phyloP scores from a whole-genome alignment of 2,329 filamentous ascomycete species.

The Alternaria brassicicola region DNA sequence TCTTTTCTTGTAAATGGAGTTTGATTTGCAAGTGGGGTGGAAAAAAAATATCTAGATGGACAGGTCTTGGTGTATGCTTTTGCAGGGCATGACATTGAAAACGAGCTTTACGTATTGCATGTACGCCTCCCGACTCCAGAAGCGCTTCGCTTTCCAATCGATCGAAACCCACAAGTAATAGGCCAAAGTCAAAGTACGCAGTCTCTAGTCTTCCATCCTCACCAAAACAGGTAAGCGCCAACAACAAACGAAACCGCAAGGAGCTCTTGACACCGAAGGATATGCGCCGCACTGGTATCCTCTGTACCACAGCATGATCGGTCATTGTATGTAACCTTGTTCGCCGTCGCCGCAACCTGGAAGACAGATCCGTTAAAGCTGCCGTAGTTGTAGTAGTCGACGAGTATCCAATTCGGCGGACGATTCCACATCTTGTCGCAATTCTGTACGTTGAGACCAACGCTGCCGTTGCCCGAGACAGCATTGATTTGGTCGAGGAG shows the following conservation, averaged over 20 bases:
- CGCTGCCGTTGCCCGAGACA: conserved; percentile 33
- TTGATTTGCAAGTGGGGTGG: background rate
- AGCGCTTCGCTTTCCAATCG: background rate
- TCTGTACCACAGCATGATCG: conserved; percentile 31
- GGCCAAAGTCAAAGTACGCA: background rate
- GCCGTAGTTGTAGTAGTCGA: conserved; percentile 47
- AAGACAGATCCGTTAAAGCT: conserved; percentile 46
- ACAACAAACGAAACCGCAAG: background rate
- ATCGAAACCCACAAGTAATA: background rate
- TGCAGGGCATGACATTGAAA: too few relatives aligned
- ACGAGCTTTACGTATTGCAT: too few relatives aligned
- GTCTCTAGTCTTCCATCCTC: background rate
- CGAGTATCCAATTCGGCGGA: conserved; percentile 46
- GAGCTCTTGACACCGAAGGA: background rate
- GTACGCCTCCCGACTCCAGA: background rate
- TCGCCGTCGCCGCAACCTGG: conserved; percentile 55
- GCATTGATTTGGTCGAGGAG: conserved; percentile 40
- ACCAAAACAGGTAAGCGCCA: background rate
- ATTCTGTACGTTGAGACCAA: conserved; percentile 34
- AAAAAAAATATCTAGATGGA: too few relatives aligned
- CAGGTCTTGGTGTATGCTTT: too few relatives aligned
- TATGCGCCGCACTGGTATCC: background rate
- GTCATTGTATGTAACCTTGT: conserved; percentile 48
- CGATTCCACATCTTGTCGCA: conserved; percentile 41
- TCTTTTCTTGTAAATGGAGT: background rate